phyloP scores from a whole-genome alignment of 768 basidiomycete genomes.

The Antrodiella citrinella region DNA sequence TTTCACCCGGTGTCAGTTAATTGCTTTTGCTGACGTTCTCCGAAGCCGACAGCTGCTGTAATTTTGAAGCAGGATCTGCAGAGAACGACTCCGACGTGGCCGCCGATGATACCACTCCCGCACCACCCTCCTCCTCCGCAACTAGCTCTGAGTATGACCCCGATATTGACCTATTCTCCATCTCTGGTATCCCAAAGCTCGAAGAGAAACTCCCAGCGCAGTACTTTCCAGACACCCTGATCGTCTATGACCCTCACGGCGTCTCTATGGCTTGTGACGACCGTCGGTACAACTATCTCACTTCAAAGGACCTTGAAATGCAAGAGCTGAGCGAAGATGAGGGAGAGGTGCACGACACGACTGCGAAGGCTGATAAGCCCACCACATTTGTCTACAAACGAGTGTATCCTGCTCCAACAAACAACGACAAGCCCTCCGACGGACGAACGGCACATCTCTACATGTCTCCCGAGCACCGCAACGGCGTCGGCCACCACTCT shows the following conservation, averaged over 20 bases:
- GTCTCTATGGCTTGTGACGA: background rate
- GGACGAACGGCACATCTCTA: constrained; percentile 35
- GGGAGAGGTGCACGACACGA: background rate
- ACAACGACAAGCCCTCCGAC: background rate
- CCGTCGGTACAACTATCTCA: too few relatives aligned
- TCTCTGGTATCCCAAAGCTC: constrained; percentile 1
- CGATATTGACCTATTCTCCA: background rate
- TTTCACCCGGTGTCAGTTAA: too few relatives aligned
- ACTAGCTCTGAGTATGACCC: too few relatives aligned
- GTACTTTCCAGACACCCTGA: constrained; percentile 9
- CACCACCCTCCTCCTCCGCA: too few relatives aligned
- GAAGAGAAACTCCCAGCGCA: constrained; percentile 10
- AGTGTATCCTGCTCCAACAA: constrained; percentile 1
- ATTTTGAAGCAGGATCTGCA: too few relatives aligned
- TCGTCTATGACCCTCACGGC: constrained; percentile 6
- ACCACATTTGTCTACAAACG: constrained; percentile 15
- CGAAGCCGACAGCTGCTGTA: too few relatives aligned
- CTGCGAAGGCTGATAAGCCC: background rate
- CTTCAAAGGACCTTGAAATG: too few relatives aligned
- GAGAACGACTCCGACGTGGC: too few relatives aligned
- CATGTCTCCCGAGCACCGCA: constrained; percentile 26
- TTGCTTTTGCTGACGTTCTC: too few relatives aligned
- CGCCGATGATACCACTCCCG: too few relatives aligned
- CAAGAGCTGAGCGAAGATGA: background rate
- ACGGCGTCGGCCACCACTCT: constrained; percentile 48